Evolutionary conservation across 192 early-diverging fungal genomes (phyloP), one percentile per base, ranked within the genome.

Genomic region (Pecoramyces ruminantium): DNA sequence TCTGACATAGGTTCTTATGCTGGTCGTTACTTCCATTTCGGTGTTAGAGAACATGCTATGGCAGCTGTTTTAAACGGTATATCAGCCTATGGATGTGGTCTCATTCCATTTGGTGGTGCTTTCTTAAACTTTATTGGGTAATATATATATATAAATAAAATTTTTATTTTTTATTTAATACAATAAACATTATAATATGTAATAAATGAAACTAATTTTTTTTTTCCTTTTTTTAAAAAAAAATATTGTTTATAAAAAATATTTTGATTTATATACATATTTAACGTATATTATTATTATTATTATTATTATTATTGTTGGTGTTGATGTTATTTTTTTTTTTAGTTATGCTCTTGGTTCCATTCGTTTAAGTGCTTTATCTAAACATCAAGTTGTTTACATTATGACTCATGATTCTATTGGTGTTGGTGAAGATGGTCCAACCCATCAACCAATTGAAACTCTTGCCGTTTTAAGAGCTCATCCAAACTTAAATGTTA

Each of bases 341-440:
- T 87, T 83, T 78, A 83, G 84, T 84, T 93, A 91, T 83, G 94
- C 91, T 39, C 90, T 88, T 77, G 95, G 96, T 58, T 92, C 96
- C 39, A 90, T 94, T 77, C 94, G 97, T 85, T 88, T 99, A 77
- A 89, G 92, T 78, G 95, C 97, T 11, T 88, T 99, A 78, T 92
- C 94, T 79, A 89, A 93, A 39, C 92, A 94, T 82, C 96, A 93
- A 39, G 93, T 98, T 80, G 84, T 99, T 81, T 98, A 97, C 89
- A 92, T 99, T 83, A 96, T 97, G 94, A 98, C 97, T 80, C 97
- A 99, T 91, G 97, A 99, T 87, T 98, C 96, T 40, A 96, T 99
- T 81, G 97, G 96, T 83, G 92, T 96, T 34, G 97, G 97, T 83
- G 97, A 99, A 86, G 97, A 99, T 87, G 97, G 97, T 11, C 97